Conservation (phyloP, 257 asterid genomes). For the Jacaranda mimosifolia region DNA sequence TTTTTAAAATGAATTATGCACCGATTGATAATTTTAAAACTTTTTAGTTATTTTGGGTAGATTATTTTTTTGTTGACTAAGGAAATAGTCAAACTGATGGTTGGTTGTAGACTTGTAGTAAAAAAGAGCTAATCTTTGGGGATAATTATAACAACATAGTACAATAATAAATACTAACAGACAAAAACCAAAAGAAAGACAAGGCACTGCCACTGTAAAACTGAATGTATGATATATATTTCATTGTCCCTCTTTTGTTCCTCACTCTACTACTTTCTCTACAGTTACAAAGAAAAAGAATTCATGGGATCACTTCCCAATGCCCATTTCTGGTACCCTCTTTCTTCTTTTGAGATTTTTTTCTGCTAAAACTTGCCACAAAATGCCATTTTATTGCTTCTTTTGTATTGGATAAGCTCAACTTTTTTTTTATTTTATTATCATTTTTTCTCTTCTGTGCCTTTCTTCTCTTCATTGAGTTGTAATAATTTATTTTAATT, state of each 20-base stretch:
- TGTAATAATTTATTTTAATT: slow-evolving; percentile 14
- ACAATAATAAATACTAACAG: neutral
- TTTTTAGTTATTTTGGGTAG: too few relatives aligned
- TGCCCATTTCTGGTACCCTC: neutral
- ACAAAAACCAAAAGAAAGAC: neutral
- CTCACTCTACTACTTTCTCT: neutral
- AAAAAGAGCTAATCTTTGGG: too few relatives aligned
- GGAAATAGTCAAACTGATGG: too few relatives aligned
- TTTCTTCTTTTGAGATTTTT: slow-evolving; percentile 18
- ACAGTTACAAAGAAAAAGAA: slow-evolving; percentile 21
- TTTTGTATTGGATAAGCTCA: slow-evolving; percentile 27
- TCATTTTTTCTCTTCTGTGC: slow-evolving; percentile 25
- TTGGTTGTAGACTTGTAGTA: too few relatives aligned
- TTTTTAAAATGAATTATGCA: too few relatives aligned
- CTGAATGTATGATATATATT: slow-evolving; percentile 41
- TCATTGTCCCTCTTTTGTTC: slow-evolving; percentile 25
- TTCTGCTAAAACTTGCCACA: slow-evolving; percentile 17
- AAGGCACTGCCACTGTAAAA: slow-evolving; percentile 26
- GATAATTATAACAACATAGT: neutral
- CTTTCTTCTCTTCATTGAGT: slow-evolving; percentile 29
- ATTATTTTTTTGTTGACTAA: too few relatives aligned
- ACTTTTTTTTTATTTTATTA: neutral
- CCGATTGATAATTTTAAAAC: too few relatives aligned
- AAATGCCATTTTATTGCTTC: slow-evolving; percentile 25
- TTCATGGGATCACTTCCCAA: slow-evolving; percentile 39